A percentile compares a stretch with the other conserved stretches of the same genome.
phyloP scores from a whole-genome alignment of 1,284 basidiomycete genomes.

The Leccinum pallidistipes region DNA sequence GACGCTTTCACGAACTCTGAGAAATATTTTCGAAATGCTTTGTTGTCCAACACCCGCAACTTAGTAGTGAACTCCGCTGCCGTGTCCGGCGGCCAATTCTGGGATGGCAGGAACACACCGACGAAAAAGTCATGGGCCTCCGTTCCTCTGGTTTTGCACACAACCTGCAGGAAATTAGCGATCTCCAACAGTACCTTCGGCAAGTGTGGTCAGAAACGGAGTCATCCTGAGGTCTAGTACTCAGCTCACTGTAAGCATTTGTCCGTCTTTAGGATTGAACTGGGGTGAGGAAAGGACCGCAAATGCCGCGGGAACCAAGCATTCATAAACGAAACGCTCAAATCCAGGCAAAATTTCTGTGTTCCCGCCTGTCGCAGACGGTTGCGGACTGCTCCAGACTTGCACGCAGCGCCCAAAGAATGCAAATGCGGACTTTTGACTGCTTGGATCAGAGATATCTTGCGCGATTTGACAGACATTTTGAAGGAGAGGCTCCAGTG shows the following conservation, averaged over 20 bases:
- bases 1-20: conserved; percentile 79
- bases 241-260: conserved; percentile 71
- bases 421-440: conserved; percentile 80
- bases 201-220: conserved; percentile 1
- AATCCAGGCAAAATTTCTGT: conserved; percentile 80
- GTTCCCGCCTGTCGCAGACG: conserved; percentile 40
- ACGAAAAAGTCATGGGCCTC: conserved; percentile 87
- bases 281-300: conserved; percentile 75
- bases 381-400: conserved; percentile 73
- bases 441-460: conserved; percentile 70
- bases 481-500: conserved; percentile 71
- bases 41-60: conserved; percentile 76
- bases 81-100: conserved; percentile 81
- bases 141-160: conserved; percentile 75
- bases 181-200: conserved; percentile 87
- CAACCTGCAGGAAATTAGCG: conserved; percentile 78
- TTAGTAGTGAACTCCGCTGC: conserved; percentile 80
- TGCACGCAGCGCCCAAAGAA: conserved; percentile 80
- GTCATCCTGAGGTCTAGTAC: not conserved
- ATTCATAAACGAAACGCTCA: conserved; percentile 91
- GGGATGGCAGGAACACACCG: conserved; percentile 81
- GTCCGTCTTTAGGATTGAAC: conserved; percentile 90
- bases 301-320: conserved; percentile 83
- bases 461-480: conserved; percentile 78
- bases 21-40: conserved; percentile 88